phyloP scores from a whole-genome alignment of 2,329 filamentous ascomycete genomes.

The Pleoardoris graminearum region DNA sequence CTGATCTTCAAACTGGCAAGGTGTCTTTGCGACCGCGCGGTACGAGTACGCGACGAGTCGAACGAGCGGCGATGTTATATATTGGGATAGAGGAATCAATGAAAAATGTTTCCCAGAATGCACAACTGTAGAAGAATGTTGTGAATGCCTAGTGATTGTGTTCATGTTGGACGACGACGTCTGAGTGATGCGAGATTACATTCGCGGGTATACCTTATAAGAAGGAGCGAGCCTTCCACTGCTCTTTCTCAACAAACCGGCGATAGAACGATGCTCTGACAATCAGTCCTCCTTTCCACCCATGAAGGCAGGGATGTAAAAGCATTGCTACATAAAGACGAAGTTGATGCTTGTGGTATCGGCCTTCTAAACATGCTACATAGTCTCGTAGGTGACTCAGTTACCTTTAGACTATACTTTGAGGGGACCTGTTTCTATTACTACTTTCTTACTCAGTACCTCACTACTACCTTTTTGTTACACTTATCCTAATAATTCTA shows the following conservation, averaged over 20 bases:
- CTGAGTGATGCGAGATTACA: background rate
- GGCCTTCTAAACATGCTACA: no score
- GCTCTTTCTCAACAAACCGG: constrained; percentile 40
- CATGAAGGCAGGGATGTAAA: constrained; percentile 43
- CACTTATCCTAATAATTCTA: no score
- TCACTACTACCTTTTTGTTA: no score
- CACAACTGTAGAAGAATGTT: background rate
- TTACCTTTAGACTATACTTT: no score
- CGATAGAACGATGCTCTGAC: constrained; percentile 46
- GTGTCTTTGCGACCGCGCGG: constrained; percentile 28
- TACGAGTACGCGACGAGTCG: constrained; percentile 1
- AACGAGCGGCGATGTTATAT: constrained; percentile 2
- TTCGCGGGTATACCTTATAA: constrained; percentile 35
- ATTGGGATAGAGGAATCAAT: background rate
- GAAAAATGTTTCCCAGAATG: background rate
- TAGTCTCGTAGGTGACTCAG: no score
- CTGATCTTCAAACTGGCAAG: constrained; percentile 73
- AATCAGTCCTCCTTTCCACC: constrained; percentile 43
- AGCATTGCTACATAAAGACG: constrained; percentile 37
- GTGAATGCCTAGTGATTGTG: background rate
- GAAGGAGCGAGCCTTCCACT: constrained; percentile 31
- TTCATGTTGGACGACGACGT: background rate
- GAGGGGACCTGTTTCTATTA: no score
- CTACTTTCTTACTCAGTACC: no score
- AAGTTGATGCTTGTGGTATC: background rate